Conservation (phyloP, 2,329 filamentous ascomycete genomes). For the Cadophora luteo-olivacea region DNA sequence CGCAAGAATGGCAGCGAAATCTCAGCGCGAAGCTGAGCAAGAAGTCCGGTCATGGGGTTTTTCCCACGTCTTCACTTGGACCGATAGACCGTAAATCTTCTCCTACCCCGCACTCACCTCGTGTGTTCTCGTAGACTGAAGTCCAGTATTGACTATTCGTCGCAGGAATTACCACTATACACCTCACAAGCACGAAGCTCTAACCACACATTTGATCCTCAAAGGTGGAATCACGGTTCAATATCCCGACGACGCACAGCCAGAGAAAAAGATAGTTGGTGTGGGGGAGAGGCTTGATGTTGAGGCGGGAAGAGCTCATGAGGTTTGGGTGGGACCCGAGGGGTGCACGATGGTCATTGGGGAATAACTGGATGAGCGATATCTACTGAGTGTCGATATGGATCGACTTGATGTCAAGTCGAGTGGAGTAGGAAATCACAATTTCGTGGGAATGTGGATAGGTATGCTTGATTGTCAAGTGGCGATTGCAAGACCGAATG, state of each 20-base stretch:
- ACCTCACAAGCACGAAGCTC: constrained; percentile 67
- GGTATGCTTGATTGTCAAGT: background rate
- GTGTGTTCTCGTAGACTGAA: background rate
- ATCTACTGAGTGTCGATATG: too few relatives aligned
- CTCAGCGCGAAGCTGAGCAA: constrained; percentile 58
- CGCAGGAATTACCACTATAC: constrained; percentile 70
- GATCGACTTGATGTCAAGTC: too few relatives aligned
- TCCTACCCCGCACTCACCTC: too few relatives aligned
- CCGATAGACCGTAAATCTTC: constrained; percentile 67
- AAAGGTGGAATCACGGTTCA: constrained; percentile 69
- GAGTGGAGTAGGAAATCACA: too few relatives aligned
- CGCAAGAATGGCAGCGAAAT: constrained; percentile 43
- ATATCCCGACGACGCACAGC: constrained; percentile 64
- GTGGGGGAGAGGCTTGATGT: constrained; percentile 71
- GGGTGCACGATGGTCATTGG: constrained; percentile 75
- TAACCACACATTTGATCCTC: constrained; percentile 75
- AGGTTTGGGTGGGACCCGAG: constrained; percentile 71
- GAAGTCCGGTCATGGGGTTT: constrained; percentile 76
- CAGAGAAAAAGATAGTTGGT: constrained; percentile 63
- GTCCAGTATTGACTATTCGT: constrained; percentile 23
- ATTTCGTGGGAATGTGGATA: background rate
- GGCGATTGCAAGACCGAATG: background rate
- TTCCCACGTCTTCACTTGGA: constrained; percentile 73
- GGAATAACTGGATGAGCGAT: constrained; percentile 49
- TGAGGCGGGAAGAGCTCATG: constrained; percentile 66